Base-by-base conservation (phyloP, 2,329 filamentous ascomycete genomes). In the Conoideocrella luteorostrata region DNA sequence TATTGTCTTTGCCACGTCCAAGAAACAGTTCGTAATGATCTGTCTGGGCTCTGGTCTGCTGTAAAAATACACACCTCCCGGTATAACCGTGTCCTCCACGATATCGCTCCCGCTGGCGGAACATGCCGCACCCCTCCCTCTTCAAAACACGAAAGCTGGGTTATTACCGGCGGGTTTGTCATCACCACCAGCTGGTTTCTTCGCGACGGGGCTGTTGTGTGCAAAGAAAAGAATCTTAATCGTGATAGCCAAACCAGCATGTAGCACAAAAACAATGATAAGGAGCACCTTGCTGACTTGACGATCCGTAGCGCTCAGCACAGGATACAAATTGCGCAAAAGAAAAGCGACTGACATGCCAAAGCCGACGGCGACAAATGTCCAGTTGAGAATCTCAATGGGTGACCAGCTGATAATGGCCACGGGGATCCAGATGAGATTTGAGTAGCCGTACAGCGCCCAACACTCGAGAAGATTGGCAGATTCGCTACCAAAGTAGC, bases 171-270 rank as follows among this genome's bases (percentile, higher is more conserved):
- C 51, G n/a, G 48, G 43, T 39, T 46, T 45, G 43, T 51, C 50
- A 28, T 56, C 56, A 7, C 47, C 56, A 13, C 59, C 52, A 5
- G 51, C 49, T 10, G 63, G 61, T 50, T 70, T 72, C 72, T 56
- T 59, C 15, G 62, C 60, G 9, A 64, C 62, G 5, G 64, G 40
- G 64, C 84, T 88, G 39, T 77, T 81, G 53, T 87, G 82, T 54
- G 89, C 90, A 67, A 98, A 98, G 76, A 97, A 97, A 22, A 97
- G 69, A 47, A 96, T 84, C 75, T 97, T 97, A 67, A 98, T 97
- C 4, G 91, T 87, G 56, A 97, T 79, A 2, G 91, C 80, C 52
- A 98, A 73, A n/a, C 85, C 93, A 22, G 89, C 83, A 68, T 98
- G 93, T 50, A 97, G 72, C 23, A 78, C 75, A 23, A 97, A 77